Evolutionary conservation across 148 eudicot species (phyloP).

Genomic region (Diospyros lotus): DNA sequence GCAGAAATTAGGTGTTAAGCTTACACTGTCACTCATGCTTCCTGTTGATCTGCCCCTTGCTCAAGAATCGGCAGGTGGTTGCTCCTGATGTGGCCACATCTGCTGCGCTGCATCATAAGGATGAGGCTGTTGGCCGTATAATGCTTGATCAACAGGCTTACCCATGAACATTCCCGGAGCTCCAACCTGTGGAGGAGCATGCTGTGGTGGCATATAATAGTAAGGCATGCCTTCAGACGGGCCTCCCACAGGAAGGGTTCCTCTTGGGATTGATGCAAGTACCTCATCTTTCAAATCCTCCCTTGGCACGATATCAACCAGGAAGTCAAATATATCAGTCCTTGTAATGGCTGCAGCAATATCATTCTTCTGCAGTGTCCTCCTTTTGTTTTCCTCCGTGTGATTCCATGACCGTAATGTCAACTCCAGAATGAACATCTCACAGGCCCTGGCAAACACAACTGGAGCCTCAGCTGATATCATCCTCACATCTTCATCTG

Average conservation of each 20-base stretch:
- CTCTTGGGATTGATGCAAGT: constrained; percentile 24
- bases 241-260: constrained; percentile 27
- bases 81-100: constrained; percentile 43
- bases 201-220: constrained; percentile 31
- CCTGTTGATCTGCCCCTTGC: background rate
- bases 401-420: constrained; percentile 39
- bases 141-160: constrained; percentile 31
- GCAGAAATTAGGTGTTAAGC: background rate
- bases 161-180: constrained; percentile 33
- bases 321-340: constrained; percentile 41
- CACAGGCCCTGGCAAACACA: constrained; percentile 41
- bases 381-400: constrained; percentile 37
- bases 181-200: constrained; percentile 28
- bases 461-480: constrained; percentile 48
- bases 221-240: constrained; percentile 26
- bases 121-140: constrained; percentile 34
- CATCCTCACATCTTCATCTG: constrained; percentile 46
- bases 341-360: constrained; percentile 34
- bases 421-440: constrained; percentile 42
- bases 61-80: constrained; percentile 29
- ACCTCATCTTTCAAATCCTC: constrained; percentile 33
- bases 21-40: background rate
- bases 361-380: constrained; percentile 44
- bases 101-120: constrained; percentile 27
- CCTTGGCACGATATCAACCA: constrained; percentile 46